These are phyloP conservation scores for Lomentospora prolificans DNA, from an alignment of 2,329 filamentous ascomycete species.

Conservation along the genomic window DNA sequence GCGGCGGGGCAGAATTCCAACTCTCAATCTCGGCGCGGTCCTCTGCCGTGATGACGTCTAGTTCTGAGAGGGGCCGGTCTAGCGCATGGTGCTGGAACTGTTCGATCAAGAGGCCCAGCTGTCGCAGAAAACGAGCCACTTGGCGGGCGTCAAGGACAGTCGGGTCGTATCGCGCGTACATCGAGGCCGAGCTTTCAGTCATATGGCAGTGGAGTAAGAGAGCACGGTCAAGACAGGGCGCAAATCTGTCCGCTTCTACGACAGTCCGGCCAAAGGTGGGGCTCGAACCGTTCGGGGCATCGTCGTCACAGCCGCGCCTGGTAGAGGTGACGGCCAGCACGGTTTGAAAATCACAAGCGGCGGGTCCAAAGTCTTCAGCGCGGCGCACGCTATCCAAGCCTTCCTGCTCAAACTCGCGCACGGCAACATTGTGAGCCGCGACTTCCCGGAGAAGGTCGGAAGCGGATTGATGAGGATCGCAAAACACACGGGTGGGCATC, in stretches of 20 bases:
- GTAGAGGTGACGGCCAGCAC: slow-evolving; percentile 8
- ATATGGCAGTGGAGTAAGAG: slow-evolving; percentile 8
- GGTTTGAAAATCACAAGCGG: slow-evolving; percentile 6
- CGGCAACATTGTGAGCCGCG: background rate
- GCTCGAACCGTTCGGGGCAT: background rate
- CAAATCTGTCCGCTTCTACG: background rate
- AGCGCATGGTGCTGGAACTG: background rate
- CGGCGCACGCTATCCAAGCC: background rate
- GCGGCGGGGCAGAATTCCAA: background rate
- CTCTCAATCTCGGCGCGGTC: background rate
- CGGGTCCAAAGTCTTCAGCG: background rate
- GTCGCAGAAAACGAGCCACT: slow-evolving; percentile 8
- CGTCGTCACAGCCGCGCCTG: background rate
- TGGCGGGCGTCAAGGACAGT: slow-evolving; percentile 1
- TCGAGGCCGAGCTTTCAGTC: background rate
- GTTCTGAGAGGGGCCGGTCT: background rate
- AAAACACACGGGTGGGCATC: slow-evolving; percentile 9
- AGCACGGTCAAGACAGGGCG: slow-evolving; percentile 6
- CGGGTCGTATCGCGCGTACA: slow-evolving; percentile 7
- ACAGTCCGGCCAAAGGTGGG: background rate
- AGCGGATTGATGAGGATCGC: background rate
- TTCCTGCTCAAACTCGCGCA: background rate
- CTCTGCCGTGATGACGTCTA: background rate
- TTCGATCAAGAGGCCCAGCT: slow-evolving; percentile 8
- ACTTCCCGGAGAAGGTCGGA: background rate